Evolutionary conservation across 805 yeast genomes (phyloP), one percentile per base, ranked within the genome.

Genomic region (Candida coleopterorum): DNA sequence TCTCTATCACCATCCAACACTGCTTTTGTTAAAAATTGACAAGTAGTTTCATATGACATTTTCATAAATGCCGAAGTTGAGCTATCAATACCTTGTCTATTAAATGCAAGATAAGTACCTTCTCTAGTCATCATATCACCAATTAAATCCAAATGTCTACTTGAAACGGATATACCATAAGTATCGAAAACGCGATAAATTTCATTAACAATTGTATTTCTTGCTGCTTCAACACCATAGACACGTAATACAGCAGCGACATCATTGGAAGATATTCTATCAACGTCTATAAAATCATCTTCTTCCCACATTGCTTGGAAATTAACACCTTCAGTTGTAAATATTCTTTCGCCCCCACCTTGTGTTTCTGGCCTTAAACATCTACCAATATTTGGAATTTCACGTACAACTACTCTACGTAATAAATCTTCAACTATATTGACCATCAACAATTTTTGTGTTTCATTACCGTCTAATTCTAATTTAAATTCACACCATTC

Each of bases 61-160:
- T 93, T 93, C 89, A 87, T 83, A 71, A 93, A 86, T 12, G 97
- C 85, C 6, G 97, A 89, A 2, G 97, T 88, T 10, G 93, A 78
- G 1, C 95, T 76, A 60, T 93, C 97, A 58, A 94, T 89, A 62
- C 99, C 99, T 68, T 87, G 96, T 73, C 99, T 85, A 64, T 87
- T 89, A 73, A 93, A 93, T 18, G 99, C 96, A 57, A 90, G 68
- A 58, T 89, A 93, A 2, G 94, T 77, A 55, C 99, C 99, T 64
- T 93, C 97, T 64, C 98, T 80, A 4, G 99, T 93, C 99, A 93
- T 93, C 87, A 86, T 85, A 63, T 93, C 99, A 46, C 95, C 99
- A 61, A 93, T 82, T 60, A 93, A 77, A 58, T 93, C 98, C 66
- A 93, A 78, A 69, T 93, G 99, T 62, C 98, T 86, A 37, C 78